phyloP scores from a whole-genome alignment of 441 rosid genomes.

The Aleurites moluccanus region DNA sequence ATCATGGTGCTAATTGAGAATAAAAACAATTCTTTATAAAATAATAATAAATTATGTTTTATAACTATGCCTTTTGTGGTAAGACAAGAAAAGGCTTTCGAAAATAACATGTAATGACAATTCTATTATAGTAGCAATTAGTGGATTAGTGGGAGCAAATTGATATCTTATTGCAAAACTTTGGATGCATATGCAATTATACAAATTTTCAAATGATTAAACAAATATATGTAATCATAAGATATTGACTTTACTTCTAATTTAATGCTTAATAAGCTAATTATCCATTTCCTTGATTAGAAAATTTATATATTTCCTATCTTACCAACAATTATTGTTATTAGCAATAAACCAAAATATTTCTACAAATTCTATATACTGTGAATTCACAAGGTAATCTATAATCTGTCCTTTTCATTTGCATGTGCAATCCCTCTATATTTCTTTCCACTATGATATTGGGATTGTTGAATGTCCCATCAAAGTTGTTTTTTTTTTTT shows the following conservation, averaged over 20 bases:
- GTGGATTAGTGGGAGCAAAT: not conserved
- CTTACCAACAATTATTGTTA: not conserved
- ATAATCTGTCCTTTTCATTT: constrained; percentile 28
- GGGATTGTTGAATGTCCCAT: constrained; percentile 10
- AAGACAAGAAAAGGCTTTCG: not conserved
- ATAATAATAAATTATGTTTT: not conserved
- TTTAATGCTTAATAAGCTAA: not conserved
- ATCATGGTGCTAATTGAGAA: not conserved
- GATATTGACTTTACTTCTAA: constrained; percentile 4
- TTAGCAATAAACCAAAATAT: not conserved
- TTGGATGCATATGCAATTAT: not conserved
- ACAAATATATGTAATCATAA: constrained; percentile 3
- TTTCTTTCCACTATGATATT: not conserved
- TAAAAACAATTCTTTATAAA: not conserved
- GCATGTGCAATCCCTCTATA: constrained; percentile 24
- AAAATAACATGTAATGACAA: not conserved
- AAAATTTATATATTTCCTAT: not conserved
- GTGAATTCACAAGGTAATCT: not conserved
- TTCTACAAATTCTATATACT: not conserved
- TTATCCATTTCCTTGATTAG: not conserved
- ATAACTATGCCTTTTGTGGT: no score
- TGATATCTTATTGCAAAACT: not conserved
- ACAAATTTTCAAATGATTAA: constrained; percentile 1
- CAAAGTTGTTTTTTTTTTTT: not conserved
- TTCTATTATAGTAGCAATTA: not conserved